These are phyloP conservation scores for Aphanomyces stellatus DNA, from an alignment of 352 stramenopile species.

Conservation along the genomic window DNA sequence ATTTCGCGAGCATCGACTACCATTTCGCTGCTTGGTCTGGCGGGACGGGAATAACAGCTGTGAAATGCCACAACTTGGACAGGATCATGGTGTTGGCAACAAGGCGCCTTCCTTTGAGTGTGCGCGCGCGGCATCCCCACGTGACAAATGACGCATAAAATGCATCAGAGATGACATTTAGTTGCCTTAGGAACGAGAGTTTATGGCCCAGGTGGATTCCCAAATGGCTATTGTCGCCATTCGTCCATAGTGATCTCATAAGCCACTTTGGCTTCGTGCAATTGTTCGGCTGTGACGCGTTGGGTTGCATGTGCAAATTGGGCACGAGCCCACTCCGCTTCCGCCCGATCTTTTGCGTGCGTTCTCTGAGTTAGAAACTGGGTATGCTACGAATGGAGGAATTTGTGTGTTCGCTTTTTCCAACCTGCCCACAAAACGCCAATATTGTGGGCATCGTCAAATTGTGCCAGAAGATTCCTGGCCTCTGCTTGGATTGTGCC, in stretches of 20 bases:
- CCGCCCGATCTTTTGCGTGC: background rate
- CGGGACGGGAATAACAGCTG: background rate
- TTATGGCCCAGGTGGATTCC: background rate
- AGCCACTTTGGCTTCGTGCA: background rate
- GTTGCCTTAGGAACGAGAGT: conserved; percentile 9
- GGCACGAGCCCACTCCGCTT: background rate
- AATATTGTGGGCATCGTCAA: background rate
- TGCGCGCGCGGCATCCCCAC: background rate
- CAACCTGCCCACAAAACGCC: background rate
- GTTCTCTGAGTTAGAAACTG: background rate
- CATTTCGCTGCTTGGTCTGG: background rate
- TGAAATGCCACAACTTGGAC: background rate
- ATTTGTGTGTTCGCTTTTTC: background rate
- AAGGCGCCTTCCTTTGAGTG: background rate
- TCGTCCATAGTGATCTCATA: background rate
- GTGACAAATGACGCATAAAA: conserved; percentile 17
- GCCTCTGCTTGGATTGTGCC: background rate
- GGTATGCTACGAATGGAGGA: background rate
- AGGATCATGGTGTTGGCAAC: conserved; percentile 1
- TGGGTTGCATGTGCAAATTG: background rate
- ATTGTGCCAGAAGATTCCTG: background rate
- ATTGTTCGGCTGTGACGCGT: background rate
- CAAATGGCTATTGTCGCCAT: background rate
- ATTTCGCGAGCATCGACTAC: background rate
- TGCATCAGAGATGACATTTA: conserved; percentile 20